Evolutionary conservation across 345 rosid species (phyloP).

Genomic region (Odontarrhena argentea): DNA sequence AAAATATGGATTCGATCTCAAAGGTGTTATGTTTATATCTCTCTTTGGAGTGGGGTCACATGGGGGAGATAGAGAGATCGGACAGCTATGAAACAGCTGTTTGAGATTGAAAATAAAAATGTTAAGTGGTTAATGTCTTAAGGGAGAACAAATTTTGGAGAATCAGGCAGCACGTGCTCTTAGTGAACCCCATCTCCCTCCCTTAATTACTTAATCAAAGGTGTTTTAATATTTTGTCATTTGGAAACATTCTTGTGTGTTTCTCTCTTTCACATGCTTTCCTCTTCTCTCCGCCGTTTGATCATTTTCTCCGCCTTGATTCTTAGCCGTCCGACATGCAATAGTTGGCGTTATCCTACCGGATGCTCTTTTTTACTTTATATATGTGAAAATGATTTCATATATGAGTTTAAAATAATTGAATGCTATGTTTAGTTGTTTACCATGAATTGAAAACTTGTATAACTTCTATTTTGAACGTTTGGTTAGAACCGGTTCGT

Average conservation of each 20-base stretch:
- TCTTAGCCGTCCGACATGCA: conserved; percentile 25
- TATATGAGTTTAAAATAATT: not conserved
- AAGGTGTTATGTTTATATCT: conserved; percentile 28
- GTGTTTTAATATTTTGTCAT: not conserved
- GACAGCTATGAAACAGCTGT: conserved; percentile 44
- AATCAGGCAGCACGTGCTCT: conserved; percentile 45
- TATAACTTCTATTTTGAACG: not conserved
- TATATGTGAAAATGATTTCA: not conserved
- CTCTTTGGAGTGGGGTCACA: conserved; percentile 43
- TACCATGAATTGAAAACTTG: conserved; percentile 5
- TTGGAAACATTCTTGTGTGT: conserved; percentile 39
- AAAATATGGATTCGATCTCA: conserved; percentile 41
- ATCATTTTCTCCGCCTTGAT: conserved; percentile 22
- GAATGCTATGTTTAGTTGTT: not conserved
- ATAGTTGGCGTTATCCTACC: conserved; percentile 21
- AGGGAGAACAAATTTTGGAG: conserved; percentile 29
- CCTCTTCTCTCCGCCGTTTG: conserved; percentile 32
- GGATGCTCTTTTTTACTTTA: not conserved
- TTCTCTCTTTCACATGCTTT: conserved; percentile 39
- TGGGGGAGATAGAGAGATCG: conserved; percentile 41
- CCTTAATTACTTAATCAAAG: conserved; percentile 15
- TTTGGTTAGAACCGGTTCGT: too few species aligned
- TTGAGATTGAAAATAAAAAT: conserved; percentile 9
- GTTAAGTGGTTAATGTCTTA: conserved; percentile 24
- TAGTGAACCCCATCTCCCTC: conserved; percentile 29